Evolutionary conservation across 2,329 filamentous ascomycete species (phyloP), one percentile per base, ranked within the genome.

Genomic region (Fusarium duplospermum): DNA sequence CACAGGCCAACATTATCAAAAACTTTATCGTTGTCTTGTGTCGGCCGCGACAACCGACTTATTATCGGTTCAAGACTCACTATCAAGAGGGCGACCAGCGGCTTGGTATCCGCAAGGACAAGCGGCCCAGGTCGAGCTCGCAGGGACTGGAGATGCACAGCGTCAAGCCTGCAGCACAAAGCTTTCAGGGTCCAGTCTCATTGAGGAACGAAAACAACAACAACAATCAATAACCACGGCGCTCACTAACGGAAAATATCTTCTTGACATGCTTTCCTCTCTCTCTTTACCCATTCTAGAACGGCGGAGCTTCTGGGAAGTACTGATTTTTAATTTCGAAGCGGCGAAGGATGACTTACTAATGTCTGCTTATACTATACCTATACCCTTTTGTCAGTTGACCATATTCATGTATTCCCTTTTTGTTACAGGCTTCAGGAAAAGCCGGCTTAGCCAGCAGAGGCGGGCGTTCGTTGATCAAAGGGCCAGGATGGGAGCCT

Each of bases 51-150:
- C 92, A 94, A 22, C 95, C 96, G 9, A 96, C 93, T 0, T 98
- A 98, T 82, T 90, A 98, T 80, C 89, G 90, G 70, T 98, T 98
- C 87, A 98, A 98, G 85, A 86, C 86, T 50, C 85, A 86, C 63
- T 96, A 96, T 77, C 85, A 91, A 72, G 88, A 92, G 71, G 96
- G 96, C 8, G 96, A 98, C 81, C 94, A 97, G 83, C 90, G 96
- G 29, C 91, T 98, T 70, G 93, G 92, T 7, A 85, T 87, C 27
- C 80, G 79, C 47, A 77, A 78, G 31, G 78, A 79, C 24, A 80
- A 80, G 63, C 76, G 81, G 10, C 79, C 78, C 80, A 88, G 81
- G 85, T 90, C 81, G 83, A 87, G 77, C 84, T 86, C 80, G 80
- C 86, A 96, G 79, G 94, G 96, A 82, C 86, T 96, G 78, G 94